Base-by-base conservation (phyloP, 192 early-diverging fungal species). In the Chytriomyces sp. region DNA sequence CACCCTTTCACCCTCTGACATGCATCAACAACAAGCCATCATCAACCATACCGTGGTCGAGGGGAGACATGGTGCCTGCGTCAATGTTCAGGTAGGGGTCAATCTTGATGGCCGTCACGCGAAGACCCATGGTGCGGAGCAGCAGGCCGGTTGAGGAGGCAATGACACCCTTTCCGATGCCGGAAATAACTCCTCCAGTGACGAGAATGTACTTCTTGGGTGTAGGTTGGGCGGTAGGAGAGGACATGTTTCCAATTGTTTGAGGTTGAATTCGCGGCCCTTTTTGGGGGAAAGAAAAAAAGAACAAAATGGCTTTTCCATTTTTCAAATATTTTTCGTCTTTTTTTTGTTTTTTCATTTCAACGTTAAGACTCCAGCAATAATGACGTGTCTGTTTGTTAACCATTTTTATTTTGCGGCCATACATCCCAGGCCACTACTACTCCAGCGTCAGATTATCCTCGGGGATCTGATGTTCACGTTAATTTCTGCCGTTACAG, bases 51-150 rank as follows among this genome's bases (percentile, higher is more conserved):
- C 94, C 97, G 85, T 99, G 97, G 85, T 99, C 97, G 75, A 99
- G 86, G 24, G 97, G 97, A 75, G 89, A 94, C 88, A 99, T 89
- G 24, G 95, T 94, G 78, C 97, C 97, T 68, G 97, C 97, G 80
- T 99, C 97, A 78, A 99, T 97, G 90, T 98, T 99, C 66, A 99
- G 89, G 86, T 99, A 99, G 44, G 97, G 97, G 80, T 99, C 97
- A 81, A 99, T 99, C 83, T 99, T 99, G 89, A 99, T 98, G 70
- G 97, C 93, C 64, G 96, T 98, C 44, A 99, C 97, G 49, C 86
- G 87, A 69, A 98, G 88, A 24, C 96, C 97, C 50, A 92, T 85
- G 3, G 95, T 94, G 85, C 97, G 95, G 74, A 99, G 90, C 59
- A 99, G 85, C 53, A 97, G 89, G 65, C 97, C 97, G 6, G 96